Evolutionary conservation across 2,329 filamentous ascomycete species (phyloP), one percentile per base, ranked within the genome.

Genomic region (Paramyrothecium sp.): DNA sequence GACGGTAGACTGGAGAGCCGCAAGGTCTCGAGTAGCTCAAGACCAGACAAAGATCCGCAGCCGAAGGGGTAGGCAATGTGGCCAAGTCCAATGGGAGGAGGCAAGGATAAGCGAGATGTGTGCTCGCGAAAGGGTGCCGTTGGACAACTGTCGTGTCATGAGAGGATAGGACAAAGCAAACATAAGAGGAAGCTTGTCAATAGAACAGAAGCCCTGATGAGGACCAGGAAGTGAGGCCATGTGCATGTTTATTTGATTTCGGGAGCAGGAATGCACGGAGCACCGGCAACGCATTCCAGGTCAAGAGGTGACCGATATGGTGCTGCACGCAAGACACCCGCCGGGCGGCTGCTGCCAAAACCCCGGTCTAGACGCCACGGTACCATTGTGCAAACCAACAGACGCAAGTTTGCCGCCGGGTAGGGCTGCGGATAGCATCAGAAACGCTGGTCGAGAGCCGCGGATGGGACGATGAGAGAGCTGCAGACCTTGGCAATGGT

Each of bases 281-380:
- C 65, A 61, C 63, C 65, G 64, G 61, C 59, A 54, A 60, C 65
- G 65, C 67, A 69, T 69, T 69, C 67, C 67, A 69, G 61, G 53
- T 26, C 41, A 10, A 17, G 23, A 20, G n/a, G 55, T 54, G 59
- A n/a, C 60, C 52, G 50, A 56, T 57, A 22, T 41, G n/a, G 53
- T n/a, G 48, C 53, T 56, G 23, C 47, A 51, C 54, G 51, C 55
- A 55, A 47, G 23, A 46, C 19, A 22, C 56, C 51, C 57, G 49
- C 58, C 51, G 53, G 61, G 59, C 49, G 53, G 54, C 58, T 34
- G 23, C 26, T 50, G 52, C 53, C 44, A 26, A 44, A 50, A 54
- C 47, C 59, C 56, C 26, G 51, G 54, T 51, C 51, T 21, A 22
- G 12, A 26, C 33, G 52, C 38, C 30, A 54, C 12, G 5, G 52